Evolutionary conservation across 306 rosid genomes (phyloP).

Genomic region (Rosa multiflora): DNA sequence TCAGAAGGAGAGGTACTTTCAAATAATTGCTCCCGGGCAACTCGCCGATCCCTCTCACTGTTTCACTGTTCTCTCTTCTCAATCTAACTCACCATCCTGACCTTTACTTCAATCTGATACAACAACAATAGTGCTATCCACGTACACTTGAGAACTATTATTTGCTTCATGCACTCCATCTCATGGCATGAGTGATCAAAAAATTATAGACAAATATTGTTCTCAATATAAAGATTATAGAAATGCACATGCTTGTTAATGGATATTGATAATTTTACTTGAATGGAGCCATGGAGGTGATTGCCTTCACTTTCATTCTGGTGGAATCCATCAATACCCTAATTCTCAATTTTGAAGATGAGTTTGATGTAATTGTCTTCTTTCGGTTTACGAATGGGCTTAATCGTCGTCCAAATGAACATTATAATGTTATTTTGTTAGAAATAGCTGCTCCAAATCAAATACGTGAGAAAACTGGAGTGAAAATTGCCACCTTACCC

Average conservation of each 20-base stretch:
- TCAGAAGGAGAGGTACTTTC: too few species aligned
- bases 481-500: neutral
- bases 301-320: too few species aligned
- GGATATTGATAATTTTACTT: too few species aligned
- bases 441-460: neutral
- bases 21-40: constrained; percentile 59
- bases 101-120: neutral
- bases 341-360: too few species aligned
- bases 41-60: constrained; percentile 28
- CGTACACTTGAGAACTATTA: neutral
- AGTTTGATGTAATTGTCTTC: neutral
- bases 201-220: neutral
- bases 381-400: too few species aligned
- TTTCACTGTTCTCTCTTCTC: neutral
- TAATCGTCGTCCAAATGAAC: neutral
- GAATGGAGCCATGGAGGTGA: too few species aligned
- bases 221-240: too few species aligned
- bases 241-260: too few species aligned
- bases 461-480: neutral
- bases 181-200: neutral
- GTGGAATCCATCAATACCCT: too few species aligned
- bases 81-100: neutral
- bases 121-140: neutral
- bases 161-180: neutral
- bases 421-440: too few species aligned